These are phyloP conservation scores for Neurospora sp. DNA, from an alignment of 495 filamentous ascomycete genomes.

Conservation along the genomic window DNA sequence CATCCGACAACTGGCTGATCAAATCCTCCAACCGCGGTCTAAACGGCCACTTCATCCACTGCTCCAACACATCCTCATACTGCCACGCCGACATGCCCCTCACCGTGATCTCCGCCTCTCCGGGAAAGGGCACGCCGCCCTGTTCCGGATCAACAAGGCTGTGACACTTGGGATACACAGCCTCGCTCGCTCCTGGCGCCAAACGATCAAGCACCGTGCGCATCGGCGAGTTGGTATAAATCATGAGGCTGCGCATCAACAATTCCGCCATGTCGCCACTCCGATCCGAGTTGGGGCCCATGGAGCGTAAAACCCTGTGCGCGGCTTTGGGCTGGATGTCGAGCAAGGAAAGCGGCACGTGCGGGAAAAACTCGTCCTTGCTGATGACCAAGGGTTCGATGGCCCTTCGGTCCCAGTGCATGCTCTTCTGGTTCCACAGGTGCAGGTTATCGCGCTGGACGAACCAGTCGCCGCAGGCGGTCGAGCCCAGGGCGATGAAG, in stretches of 20 bases:
- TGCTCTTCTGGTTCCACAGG: constrained; percentile 26
- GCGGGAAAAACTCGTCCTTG: constrained; percentile 48
- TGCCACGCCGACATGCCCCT: constrained; percentile 36
- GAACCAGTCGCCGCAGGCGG: constrained; percentile 13
- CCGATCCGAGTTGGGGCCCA: constrained; percentile 21
- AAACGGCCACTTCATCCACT: constrained; percentile 54
- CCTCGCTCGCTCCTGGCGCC: constrained; percentile 31
- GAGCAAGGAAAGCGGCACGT: constrained; percentile 25
- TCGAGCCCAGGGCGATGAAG: constrained; percentile 2
- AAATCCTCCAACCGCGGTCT: constrained; percentile 33
- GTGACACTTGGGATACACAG: constrained; percentile 28
- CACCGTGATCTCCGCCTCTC: constrained; percentile 21
- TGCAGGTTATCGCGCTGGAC: constrained; percentile 38
- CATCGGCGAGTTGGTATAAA: constrained; percentile 11
- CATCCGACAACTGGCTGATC: constrained; percentile 23
- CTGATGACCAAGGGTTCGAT: constrained; percentile 39
- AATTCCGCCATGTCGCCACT: constrained; percentile 30
- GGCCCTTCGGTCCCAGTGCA: constrained; percentile 55
- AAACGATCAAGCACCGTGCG: constrained; percentile 16
- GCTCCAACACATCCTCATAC: constrained; percentile 37
- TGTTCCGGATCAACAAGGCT: constrained; percentile 27
- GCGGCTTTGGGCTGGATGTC: constrained; percentile 35
- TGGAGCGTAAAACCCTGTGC: constrained; percentile 26
- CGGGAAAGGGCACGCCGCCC: constrained; percentile 27
- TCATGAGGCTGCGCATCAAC: constrained; percentile 16